Base-by-base conservation (phyloP, 768 basidiomycete species). In the Auricularia auricula-judae region DNA sequence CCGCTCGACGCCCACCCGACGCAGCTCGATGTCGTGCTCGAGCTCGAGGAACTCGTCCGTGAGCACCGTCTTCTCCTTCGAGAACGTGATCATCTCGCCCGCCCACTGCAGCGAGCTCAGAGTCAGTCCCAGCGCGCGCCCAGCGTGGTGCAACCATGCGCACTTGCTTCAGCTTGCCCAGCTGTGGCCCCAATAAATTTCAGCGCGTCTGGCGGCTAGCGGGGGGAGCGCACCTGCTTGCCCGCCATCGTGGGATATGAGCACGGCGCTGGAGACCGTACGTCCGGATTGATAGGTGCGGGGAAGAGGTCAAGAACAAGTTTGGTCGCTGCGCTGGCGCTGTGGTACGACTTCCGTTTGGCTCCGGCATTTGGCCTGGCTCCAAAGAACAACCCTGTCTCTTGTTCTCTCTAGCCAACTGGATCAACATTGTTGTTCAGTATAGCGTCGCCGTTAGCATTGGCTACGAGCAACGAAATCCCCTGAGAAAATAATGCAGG, bases 1-100 rank as follows among this genome's bases (percentile, higher is more conserved):
- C 92, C 83, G 80, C 65, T 84, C 78, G 43, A 88, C 79, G 35
- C 93, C 92, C 56, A 84, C 82, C 70, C 84, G 83, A 61, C 92
- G 78, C 36, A 92, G 76, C 62, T 95, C 92, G 35, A 97, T 84
- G 71, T 96, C 93, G 69, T 82, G 81, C 74, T 95, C 91, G 56
- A 94, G 78, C 60, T 88, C 89, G 43, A 77, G 81, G 73, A 95
- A 89, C 67, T 93, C 92, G 33, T 88, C 87, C 2, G 88, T 84
- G 36, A 88, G 81, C 53, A 82, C 75, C 2, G 89, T 86, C 80
- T 89, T 95, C 72, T 93, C 90, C 67, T 87, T 84, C 33, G 87
- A 82, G 56, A 59, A 59, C 47, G 89, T 86, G 63, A 97, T 91
- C 69, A 90, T 88, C 76, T 95, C 92, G 51, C 89, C 91, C 4